Percentiles rank a stretch among this genome's conserved stretches.
These are phyloP conservation scores for Tagetes patula DNA, from an alignment of 129 eudicot species.

Conservation along the genomic window DNA sequence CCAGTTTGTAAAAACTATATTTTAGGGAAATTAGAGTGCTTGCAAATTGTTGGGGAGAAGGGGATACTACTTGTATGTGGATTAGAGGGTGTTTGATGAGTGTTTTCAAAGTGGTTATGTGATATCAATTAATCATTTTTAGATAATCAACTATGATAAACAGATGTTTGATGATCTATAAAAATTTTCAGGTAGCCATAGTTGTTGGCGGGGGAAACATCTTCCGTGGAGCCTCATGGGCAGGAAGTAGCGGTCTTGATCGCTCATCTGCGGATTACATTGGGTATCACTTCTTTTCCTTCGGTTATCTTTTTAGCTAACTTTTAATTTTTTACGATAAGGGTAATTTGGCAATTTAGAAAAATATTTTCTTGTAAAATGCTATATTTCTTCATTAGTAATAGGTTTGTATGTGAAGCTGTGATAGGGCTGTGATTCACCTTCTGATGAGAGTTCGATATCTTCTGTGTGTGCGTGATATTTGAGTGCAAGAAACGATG, in stretches of 20 bases:
- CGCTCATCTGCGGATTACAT: slow-evolving; percentile 98
- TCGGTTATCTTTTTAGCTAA: slow-evolving; percentile 4
- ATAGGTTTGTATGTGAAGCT: not conserved
- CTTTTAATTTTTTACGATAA: not conserved
- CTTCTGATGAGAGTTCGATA: not conserved
- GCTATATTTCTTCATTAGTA: not conserved
- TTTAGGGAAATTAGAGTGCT: not conserved
- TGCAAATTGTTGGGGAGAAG: not conserved
- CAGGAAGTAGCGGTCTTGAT: slow-evolving; percentile 95
- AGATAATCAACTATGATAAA: not conserved
- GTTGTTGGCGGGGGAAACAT: slow-evolving; percentile 98
- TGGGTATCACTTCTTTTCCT: slow-evolving; percentile 46
- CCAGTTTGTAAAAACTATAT: slow-evolving; percentile 5
- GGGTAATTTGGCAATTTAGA: slow-evolving; percentile 1
- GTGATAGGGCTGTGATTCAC: not conserved
- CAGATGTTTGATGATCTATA: not conserved
- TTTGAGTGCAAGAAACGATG: no score
- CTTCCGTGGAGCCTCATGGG: slow-evolving; percentile 97
- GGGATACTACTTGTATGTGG: not conserved
- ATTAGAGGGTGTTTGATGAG: not conserved
- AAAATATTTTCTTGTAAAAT: not conserved
- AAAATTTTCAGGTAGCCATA: slow-evolving; percentile 70
- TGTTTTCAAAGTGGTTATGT: slow-evolving; percentile 5
- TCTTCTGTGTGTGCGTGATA: not conserved
- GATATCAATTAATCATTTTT: not conserved